A percentile compares a stretch with the other conserved stretches of the same genome.
These are phyloP conservation scores for Athelia sp. DNA, from an alignment of 1,284 basidiomycete genomes.

Conservation along the genomic window DNA sequence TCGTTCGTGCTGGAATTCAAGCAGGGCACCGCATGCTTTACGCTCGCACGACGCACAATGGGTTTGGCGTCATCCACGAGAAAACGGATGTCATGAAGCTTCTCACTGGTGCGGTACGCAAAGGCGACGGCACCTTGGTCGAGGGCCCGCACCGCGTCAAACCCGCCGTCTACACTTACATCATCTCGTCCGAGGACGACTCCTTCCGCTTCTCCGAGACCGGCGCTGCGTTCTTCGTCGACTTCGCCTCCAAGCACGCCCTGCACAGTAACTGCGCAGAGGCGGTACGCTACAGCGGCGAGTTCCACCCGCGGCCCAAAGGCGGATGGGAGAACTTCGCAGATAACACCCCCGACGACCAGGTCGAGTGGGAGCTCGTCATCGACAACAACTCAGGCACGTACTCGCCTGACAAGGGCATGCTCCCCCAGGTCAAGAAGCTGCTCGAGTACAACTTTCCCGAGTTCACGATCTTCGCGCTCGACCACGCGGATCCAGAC, in stretches of 20 bases:
- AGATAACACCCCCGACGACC: constrained; percentile 46
- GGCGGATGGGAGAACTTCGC: constrained; percentile 63
- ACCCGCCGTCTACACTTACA: constrained; percentile 74
- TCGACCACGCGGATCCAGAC: constrained; percentile 54
- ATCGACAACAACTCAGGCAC: constrained; percentile 78
- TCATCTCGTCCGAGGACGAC: constrained; percentile 65
- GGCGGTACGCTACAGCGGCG: constrained; percentile 65
- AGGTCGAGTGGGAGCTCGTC: constrained; percentile 65
- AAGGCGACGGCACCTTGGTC: not conserved
- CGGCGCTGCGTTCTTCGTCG: constrained; percentile 75
- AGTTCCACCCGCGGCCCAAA: constrained; percentile 71
- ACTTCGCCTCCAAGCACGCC: constrained; percentile 73
- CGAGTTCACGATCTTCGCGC: constrained; percentile 51
- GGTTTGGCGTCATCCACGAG: constrained; percentile 52
- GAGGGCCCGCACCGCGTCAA: constrained; percentile 50
- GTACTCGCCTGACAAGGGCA: constrained; percentile 56
- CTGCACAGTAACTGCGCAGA: constrained; percentile 49
- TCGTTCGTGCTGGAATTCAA: constrained; percentile 62
- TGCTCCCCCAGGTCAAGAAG: constrained; percentile 51
- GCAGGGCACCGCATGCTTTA: constrained; percentile 72
- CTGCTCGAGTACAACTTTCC: constrained; percentile 68
- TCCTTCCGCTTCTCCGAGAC: constrained; percentile 76
- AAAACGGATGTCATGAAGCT: constrained; percentile 43
- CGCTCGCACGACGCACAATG: constrained; percentile 57
- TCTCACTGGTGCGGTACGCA: constrained; percentile 37